A percentile compares a stretch with the other conserved stretches of the same genome.
Evolutionary conservation across 2,329 filamentous ascomycete species (phyloP).

Genomic region (Seiridium cupressi): DNA sequence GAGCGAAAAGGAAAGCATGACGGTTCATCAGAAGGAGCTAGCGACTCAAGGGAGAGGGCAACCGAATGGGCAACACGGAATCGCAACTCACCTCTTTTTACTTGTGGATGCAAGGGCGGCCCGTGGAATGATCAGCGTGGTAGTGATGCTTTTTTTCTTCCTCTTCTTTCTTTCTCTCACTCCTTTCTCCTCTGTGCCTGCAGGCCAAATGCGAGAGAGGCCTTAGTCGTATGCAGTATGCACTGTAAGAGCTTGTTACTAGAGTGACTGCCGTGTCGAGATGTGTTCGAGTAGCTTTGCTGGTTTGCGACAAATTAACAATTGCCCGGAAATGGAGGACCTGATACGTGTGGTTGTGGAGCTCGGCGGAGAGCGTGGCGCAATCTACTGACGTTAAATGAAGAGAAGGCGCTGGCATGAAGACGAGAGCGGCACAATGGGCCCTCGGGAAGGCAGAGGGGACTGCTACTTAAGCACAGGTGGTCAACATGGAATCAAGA

Average conservation of each 20-base stretch:
- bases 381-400: too few relatives aligned
- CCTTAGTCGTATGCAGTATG: not conserved
- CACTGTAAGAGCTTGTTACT: not conserved
- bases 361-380: too few relatives aligned
- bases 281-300: not conserved
- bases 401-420: too few relatives aligned
- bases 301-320: too few relatives aligned
- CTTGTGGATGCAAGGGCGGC: constrained; percentile 4
- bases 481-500: too few relatives aligned
- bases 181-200: not conserved
- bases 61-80: not conserved
- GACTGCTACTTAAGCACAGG: too few relatives aligned
- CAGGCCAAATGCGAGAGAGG: not conserved
- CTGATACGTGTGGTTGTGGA: too few relatives aligned
- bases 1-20: not conserved
- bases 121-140: constrained; percentile 15
- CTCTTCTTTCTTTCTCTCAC: too few relatives aligned
- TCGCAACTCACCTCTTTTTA: not conserved
- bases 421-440: too few relatives aligned
- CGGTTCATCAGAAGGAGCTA: not conserved
- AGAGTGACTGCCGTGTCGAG: not conserved
- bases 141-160: constrained; percentile 11
- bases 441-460: too few relatives aligned
- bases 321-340: too few relatives aligned
- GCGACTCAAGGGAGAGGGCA: not conserved